These are phyloP conservation scores for Clathrus columnatus DNA, from an alignment of 768 basidiomycete species.

Conservation along the genomic window DNA sequence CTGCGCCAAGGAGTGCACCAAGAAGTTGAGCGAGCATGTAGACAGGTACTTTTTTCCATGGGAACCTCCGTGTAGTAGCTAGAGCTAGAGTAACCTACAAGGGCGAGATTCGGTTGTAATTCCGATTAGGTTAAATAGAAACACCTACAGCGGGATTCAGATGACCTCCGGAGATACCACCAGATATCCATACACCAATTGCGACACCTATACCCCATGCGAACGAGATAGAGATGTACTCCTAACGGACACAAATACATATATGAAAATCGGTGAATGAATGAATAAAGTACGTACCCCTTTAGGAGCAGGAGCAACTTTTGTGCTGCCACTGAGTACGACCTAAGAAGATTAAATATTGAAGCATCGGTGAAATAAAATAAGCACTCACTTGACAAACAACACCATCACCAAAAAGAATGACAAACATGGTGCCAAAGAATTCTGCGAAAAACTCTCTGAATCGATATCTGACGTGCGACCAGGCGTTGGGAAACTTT, in stretches of 20 bases:
- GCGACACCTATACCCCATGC: constrained; percentile 54
- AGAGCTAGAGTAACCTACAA: constrained; percentile 58
- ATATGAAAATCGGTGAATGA: neutral
- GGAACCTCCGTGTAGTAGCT: constrained; percentile 63
- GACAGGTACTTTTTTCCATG: constrained; percentile 70
- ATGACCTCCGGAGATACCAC: constrained; percentile 65
- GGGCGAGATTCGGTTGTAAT: neutral
- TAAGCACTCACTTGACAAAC: constrained; percentile 14
- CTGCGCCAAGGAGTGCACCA: constrained; percentile 51
- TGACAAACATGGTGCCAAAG: constrained; percentile 20
- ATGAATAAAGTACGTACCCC: constrained; percentile 11
- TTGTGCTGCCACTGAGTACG: constrained; percentile 14
- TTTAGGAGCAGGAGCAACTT: constrained; percentile 17
- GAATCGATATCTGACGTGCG: constrained; percentile 3
- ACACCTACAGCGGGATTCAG: constrained; percentile 26
- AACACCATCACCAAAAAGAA: constrained; percentile 16
- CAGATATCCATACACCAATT: constrained; percentile 60
- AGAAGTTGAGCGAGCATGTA: constrained; percentile 58
- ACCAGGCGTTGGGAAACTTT: constrained; percentile 6
- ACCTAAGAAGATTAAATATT: neutral
- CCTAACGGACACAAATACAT: constrained; percentile 21
- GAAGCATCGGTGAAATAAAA: neutral
- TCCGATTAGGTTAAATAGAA: neutral
- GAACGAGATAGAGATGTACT: constrained; percentile 40
- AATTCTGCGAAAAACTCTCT: constrained; percentile 21